Base-by-base conservation (phyloP, 1,284 basidiomycete genomes). In the Polyporus tsugae region DNA sequence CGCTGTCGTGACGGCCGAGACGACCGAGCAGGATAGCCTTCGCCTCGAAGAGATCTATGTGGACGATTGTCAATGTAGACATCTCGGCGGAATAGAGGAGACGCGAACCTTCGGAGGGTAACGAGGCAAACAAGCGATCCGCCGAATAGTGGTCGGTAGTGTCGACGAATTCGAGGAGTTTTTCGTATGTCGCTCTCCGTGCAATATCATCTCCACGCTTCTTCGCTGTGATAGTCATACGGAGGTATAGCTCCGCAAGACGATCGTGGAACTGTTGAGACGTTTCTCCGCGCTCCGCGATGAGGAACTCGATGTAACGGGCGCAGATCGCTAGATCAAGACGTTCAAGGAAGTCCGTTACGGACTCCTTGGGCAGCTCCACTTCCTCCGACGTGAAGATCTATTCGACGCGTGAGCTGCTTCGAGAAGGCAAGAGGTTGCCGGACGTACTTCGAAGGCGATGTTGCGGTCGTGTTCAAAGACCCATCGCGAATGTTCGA, bases 321-420 rank as follows among this genome's bases (percentile, higher is more conserved):
- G 89, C 84, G 75, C 92, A 95, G 10, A 94, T 80, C n/a, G 80
- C 79, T 2, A 86, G 86, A 71, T 94, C 87, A 39, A 94, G 85
- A 22, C 82, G 82, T 71, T 95, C 92, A 4, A 99, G 86, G 77
- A 93, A 96, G 62, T 91, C 86, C 2, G 91, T 89, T 1, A 98
- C 94, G 6, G 84, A 83, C 44, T 86, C 82, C 13, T 89, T 87
- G n/a, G 96, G 95, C 19, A 98, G 85, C 63, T 96, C 94, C 1
- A 93, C 93, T 70, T 97, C 95, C 76, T 99, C 97, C 0, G 96
- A 96, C 0, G 92, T 96, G 78, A 99, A 99, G 62, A 99, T 95
- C 92, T 97, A 19, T 75, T 0, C 11, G 10, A 29, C 15, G 13
- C 2, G 15, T 60, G 22, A 60, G 58, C 22, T 25, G 22, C 7